Evolutionary conservation across 352 stramenopile species (phyloP).

Genomic region (Phytophthora crassamura): DNA sequence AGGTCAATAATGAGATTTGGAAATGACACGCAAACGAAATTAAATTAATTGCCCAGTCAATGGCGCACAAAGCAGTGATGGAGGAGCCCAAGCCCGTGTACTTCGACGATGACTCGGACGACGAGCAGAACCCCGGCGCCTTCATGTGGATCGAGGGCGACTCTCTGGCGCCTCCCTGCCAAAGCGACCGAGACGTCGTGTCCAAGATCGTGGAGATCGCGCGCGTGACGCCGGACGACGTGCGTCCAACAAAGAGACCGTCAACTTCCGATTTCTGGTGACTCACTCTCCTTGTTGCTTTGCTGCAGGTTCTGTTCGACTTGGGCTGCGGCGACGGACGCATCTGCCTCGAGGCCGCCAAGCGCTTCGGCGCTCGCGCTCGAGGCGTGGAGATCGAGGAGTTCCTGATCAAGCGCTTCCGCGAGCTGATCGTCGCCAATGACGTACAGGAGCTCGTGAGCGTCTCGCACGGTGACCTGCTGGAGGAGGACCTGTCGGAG

Average conservation of each 20-base stretch:
- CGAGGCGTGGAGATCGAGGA: conserved; percentile 66
- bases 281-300: conserved; percentile 10
- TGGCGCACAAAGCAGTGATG: conserved; percentile 5
- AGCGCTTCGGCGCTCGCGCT: conserved; percentile 47
- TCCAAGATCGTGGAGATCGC: conserved; percentile 64
- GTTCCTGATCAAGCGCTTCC: conserved; percentile 58
- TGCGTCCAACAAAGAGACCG: conserved; percentile 25
- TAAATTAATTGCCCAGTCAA: too few species aligned
- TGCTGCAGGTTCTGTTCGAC: conserved; percentile 51
- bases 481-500: conserved; percentile 55
- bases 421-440: conserved; percentile 40
- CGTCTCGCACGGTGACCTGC: conserved; percentile 55
- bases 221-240: conserved; percentile 45
- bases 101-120: conserved; percentile 40
- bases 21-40: neutral
- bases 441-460: conserved; percentile 50
- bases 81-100: conserved; percentile 31
- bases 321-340: conserved; percentile 66
- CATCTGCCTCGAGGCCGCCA: conserved; percentile 64
- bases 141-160: conserved; percentile 77
- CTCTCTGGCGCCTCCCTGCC: conserved; percentile 63
- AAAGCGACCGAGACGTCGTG: conserved; percentile 64
- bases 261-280: neutral
- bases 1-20: conserved; percentile 1
- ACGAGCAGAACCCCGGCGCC: conserved; percentile 50